Conservation (phyloP, 1,139 yeast genomes). For the Arxiozyma slooffiae region DNA sequence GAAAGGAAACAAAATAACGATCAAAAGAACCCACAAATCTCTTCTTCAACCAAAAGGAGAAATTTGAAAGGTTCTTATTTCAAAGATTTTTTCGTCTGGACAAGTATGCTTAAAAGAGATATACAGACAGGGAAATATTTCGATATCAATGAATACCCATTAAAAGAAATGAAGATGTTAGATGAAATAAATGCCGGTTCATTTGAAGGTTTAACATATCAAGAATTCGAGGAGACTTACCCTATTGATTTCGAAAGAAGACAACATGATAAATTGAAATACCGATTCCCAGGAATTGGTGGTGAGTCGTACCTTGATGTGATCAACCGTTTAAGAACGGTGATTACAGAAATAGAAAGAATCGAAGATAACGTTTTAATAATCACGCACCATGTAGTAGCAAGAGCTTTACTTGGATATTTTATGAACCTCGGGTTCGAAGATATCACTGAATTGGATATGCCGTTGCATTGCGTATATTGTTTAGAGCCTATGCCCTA, state of each 20-base stretch:
- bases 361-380: slow-evolving; percentile 79
- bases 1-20: slow-evolving; percentile 40
- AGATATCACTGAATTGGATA: slow-evolving; percentile 79
- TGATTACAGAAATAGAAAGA: slow-evolving; percentile 86
- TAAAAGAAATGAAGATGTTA: slow-evolving; percentile 86
- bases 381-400: slow-evolving; percentile 83
- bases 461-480: slow-evolving; percentile 83
- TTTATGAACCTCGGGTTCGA: slow-evolving; percentile 78
- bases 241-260: slow-evolving; percentile 77
- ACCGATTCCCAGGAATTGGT: slow-evolving; percentile 91
- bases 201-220: slow-evolving; percentile 85
- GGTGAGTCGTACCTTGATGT: slow-evolving; percentile 94
- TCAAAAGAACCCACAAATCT: slow-evolving; percentile 28
- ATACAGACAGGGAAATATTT: slow-evolving; percentile 70
- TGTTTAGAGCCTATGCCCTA: slow-evolving; percentile 87
- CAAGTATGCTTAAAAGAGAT: slow-evolving; percentile 73
- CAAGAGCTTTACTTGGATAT: slow-evolving; percentile 78
- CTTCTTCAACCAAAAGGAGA: slow-evolving; percentile 16
- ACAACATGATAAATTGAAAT: slow-evolving; percentile 62
- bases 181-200: slow-evolving; percentile 90
- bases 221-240: slow-evolving; percentile 57
- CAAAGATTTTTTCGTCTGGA: slow-evolving; percentile 69
- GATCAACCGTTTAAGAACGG: slow-evolving; percentile 76
- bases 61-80: slow-evolving; percentile 34
- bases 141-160: slow-evolving; percentile 60